Percentiles rank a stretch among this genome's conserved stretches.
Conservation (phyloP, 108 stramenopile species). For the Stephanodiscus minutulus region DNA sequence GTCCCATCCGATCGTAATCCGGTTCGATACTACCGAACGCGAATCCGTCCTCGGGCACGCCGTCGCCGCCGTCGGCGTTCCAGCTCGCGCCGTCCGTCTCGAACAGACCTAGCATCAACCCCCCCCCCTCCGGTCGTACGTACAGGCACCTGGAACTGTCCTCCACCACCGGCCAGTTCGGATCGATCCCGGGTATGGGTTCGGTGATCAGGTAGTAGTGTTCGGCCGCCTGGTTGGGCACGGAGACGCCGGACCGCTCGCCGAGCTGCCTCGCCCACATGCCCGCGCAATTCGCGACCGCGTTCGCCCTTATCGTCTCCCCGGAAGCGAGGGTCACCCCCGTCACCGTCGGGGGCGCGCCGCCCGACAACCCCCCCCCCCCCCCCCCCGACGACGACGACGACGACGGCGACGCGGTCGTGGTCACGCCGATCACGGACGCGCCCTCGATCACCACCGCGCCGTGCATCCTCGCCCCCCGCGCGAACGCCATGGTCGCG, state of each 20-base stretch:
- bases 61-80: constrained; percentile 51
- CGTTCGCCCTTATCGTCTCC: constrained; percentile 46
- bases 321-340: constrained; percentile 47
- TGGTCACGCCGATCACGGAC: constrained; percentile 32
- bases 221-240: constrained; percentile 88
- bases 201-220: constrained; percentile 87
- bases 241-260: constrained; percentile 37
- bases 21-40: constrained; percentile 71
- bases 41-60: constrained; percentile 57
- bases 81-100: constrained; percentile 67
- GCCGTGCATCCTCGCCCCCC: constrained; percentile 54
- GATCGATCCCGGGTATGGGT: constrained; percentile 63
- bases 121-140: constrained; percentile 78
- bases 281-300: constrained; percentile 79
- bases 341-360: constrained; percentile 30
- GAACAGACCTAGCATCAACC: constrained; percentile 81
- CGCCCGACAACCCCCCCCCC: no score
- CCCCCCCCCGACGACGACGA: not conserved
- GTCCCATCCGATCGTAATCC: constrained; percentile 81
- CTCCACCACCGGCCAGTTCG: constrained; percentile 81
- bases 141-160: constrained; percentile 68
- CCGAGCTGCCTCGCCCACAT: constrained; percentile 85
- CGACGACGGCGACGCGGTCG: not conserved
- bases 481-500: constrained; percentile 67
- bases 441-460: constrained; percentile 51